phyloP scores from a whole-genome alignment of 2,329 filamentous ascomycete genomes.

The Sarocladium brachiariae region DNA sequence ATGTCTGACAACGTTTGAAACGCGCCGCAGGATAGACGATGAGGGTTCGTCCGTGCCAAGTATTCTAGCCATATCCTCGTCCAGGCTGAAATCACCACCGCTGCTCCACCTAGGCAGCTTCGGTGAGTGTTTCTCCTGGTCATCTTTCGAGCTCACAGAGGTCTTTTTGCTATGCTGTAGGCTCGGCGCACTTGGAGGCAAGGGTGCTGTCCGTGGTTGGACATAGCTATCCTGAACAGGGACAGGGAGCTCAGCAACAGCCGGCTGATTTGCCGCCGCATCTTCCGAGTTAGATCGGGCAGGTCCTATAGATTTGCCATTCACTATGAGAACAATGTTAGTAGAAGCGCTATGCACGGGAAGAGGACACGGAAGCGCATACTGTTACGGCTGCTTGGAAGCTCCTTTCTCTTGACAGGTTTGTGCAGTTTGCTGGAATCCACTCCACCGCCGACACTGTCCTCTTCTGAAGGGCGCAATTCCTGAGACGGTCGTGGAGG shows the following conservation, averaged over 20 bases:
- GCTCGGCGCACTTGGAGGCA: slow-evolving; percentile 34
- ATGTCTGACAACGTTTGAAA: slow-evolving; percentile 91
- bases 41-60: slow-evolving; percentile 67
- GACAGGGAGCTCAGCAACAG: slow-evolving; percentile 1
- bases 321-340: slow-evolving; percentile 25
- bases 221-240: slow-evolving; percentile 42
- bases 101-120: slow-evolving; percentile 68
- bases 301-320: slow-evolving; percentile 22
- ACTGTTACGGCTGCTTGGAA: slow-evolving; percentile 41
- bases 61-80: slow-evolving; percentile 91
- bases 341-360: not conserved
- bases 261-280: slow-evolving; percentile 20
- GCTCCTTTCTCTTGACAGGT: slow-evolving; percentile 58
- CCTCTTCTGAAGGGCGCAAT: not conserved
- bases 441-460: not conserved
- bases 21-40: slow-evolving; percentile 75
- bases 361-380: too few species aligned
- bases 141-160: slow-evolving; percentile 34
- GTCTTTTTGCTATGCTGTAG: slow-evolving; percentile 37
- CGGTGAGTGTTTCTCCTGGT: slow-evolving; percentile 45
- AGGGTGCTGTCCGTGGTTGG: slow-evolving; percentile 50
- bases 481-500: slow-evolving; percentile 43
- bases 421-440: slow-evolving; percentile 24
- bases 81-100: slow-evolving; percentile 85
- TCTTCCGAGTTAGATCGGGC: not conserved